Base-by-base conservation (phyloP, 805 yeast genomes). In the Teunomyces lycoperdinae region DNA sequence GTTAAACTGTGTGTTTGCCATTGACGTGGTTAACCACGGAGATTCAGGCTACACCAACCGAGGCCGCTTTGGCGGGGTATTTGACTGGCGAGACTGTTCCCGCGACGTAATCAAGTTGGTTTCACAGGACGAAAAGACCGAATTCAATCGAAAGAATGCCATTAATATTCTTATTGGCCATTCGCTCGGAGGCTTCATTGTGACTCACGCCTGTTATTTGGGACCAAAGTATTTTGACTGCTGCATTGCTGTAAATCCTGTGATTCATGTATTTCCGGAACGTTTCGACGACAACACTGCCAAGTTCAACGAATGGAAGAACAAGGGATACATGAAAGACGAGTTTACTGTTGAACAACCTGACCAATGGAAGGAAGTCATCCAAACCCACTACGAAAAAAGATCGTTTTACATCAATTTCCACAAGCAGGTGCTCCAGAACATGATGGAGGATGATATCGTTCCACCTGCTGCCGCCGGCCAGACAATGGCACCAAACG, bases 21-120 rank as follows among this genome's bases (percentile, higher is more conserved):
- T 79, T 27, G 95, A 87, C 63, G 70, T 75, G 20, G 84, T 74
- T 9, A 73, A 74, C 40, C 91, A 84, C 58, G 90, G 91, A 3
- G 95, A 87, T 54, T 83, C 90, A 2, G 83, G 80, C 1, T 52
- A 77, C 2, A 59, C 77, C 41, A 88, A 87, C 57, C 61, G 64
- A 32, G 78, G 68, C 11, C 77, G 77, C 42, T 58, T 86, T 11
- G 89, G 91, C 0, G 70, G 74, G 58, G 69, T 68, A 16, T 67
- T 61, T 48, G 71, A 74, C 32, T 87, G 95, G 94, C 67, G 72
- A 29, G 95, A 87, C 58, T 82, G 85, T n/a, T 80, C 80, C 1
- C 76, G 78, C 47, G 94, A 87, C 59, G 63, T 77, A 20, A 65
- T 76, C 44, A 55, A 62, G 43, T 67, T 83, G 9, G 67, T 78